Percentiles rank a stretch among this genome's conserved stretches.
Conservation (phyloP, 257 asterid genomes). For the Rubia yunnanensis region DNA sequence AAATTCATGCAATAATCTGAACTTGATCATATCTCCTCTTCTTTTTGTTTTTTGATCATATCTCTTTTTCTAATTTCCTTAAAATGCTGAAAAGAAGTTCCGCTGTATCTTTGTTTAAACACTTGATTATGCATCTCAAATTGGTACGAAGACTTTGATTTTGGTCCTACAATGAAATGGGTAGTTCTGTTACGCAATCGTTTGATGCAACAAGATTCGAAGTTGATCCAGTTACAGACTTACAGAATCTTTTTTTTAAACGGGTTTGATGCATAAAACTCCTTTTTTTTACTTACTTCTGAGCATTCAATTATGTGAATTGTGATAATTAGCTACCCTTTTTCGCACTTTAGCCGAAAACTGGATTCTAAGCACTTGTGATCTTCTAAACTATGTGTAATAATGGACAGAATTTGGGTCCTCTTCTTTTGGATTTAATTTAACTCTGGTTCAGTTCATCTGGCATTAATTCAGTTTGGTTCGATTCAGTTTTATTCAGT, state of each 20-base stretch:
- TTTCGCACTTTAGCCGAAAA: background rate
- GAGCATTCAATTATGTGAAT: background rate
- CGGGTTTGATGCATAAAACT: background rate
- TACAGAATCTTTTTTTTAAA: background rate
- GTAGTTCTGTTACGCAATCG: background rate
- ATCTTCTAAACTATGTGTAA: no score
- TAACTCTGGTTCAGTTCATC: no score
- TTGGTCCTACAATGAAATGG: background rate
- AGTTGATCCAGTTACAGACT: background rate
- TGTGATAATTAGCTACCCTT: background rate
- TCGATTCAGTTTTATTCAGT: background rate
- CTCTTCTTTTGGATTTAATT: no score
- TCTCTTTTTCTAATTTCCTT: background rate
- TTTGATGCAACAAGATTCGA: background rate
- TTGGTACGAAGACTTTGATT: background rate
- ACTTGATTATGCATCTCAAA: background rate
- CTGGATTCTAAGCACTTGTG: background rate
- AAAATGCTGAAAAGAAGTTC: background rate
- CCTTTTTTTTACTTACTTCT: background rate
- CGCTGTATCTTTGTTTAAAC: background rate
- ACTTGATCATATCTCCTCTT: background rate
- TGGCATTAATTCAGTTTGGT: background rate
- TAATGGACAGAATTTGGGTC: no score
- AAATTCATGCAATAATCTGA: background rate
- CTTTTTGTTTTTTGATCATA: background rate